Conservation (phyloP, 225 moss, liverwort and hornwort species). For the Anthoceros angustus region DNA sequence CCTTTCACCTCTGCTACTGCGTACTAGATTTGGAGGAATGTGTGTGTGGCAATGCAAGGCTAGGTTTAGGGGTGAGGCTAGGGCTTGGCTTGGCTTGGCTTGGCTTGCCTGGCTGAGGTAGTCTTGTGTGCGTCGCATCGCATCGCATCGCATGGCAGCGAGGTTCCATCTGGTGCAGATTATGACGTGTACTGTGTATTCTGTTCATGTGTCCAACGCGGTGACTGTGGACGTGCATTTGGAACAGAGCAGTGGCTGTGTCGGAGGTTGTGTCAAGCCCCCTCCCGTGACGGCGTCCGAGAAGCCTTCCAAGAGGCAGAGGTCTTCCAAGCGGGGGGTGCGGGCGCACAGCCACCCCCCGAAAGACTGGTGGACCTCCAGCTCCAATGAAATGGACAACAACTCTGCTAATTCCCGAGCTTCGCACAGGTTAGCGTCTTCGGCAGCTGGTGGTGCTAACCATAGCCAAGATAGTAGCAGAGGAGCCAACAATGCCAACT, state of each 20-base stretch:
- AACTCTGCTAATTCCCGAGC: constrained; percentile 26
- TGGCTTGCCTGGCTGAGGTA: neutral
- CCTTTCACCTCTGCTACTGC: neutral
- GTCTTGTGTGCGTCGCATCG: neutral
- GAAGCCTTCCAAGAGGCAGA: constrained; percentile 23
- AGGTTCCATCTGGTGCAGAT: neutral
- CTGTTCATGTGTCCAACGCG: constrained; percentile 7
- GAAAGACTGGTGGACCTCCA: constrained; percentile 47
- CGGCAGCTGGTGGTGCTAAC: constrained; percentile 27
- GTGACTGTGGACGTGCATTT: constrained; percentile 31
- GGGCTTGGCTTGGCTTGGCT: neutral
- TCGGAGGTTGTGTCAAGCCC: constrained; percentile 47
- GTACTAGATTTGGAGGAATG: too few relatives aligned
- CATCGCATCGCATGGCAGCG: neutral
- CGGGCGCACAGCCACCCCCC: constrained; percentile 37
- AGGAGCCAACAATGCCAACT: constrained; percentile 20
- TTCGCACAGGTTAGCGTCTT: constrained; percentile 24
- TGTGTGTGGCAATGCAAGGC: neutral
- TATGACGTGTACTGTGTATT: constrained; percentile 3
- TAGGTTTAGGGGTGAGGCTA: neutral
- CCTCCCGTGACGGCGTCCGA: constrained; percentile 26
- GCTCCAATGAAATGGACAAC: constrained; percentile 48
- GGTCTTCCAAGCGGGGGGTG: constrained; percentile 26
- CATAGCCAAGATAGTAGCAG: constrained; percentile 30
- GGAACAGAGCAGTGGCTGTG: constrained; percentile 52